phyloP scores from a whole-genome alignment of 345 rosid species.

The Syzygium grande region DNA sequence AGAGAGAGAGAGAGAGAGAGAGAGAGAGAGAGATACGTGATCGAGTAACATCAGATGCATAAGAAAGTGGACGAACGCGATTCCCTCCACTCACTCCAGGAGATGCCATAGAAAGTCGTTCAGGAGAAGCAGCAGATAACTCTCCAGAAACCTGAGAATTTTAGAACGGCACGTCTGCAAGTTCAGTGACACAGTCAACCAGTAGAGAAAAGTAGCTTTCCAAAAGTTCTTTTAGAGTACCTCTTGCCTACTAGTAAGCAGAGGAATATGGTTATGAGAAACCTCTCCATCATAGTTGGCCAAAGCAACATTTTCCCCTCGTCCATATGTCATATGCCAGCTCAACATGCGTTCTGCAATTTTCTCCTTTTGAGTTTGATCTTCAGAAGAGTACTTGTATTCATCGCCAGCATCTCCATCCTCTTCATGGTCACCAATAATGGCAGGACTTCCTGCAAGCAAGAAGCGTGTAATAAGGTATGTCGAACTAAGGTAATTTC shows the following conservation, averaged over 20 bases:
- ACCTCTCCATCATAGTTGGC: slow-evolving; percentile 81
- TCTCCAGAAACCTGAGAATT: slow-evolving; percentile 79
- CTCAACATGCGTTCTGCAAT: slow-evolving; percentile 76
- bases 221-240: slow-evolving; percentile 18
- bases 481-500: background rate
- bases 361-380: slow-evolving; percentile 64
- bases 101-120: slow-evolving; percentile 76
- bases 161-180: background rate
- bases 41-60: slow-evolving; percentile 47
- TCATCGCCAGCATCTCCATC: slow-evolving; percentile 59
- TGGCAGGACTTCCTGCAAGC: slow-evolving; percentile 75
- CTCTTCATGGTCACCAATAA: slow-evolving; percentile 68
- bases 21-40: slow-evolving; percentile 34
- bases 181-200: background rate
- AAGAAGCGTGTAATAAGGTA: background rate
- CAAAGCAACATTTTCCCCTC: slow-evolving; percentile 52
- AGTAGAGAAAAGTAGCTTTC: background rate
- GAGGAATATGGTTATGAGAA: slow-evolving; percentile 69
- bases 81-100: slow-evolving; percentile 54
- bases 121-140: slow-evolving; percentile 95
- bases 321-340: slow-evolving; percentile 77
- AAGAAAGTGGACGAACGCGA: slow-evolving; percentile 32
- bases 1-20: background rate
- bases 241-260: slow-evolving; percentile 80
- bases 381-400: slow-evolving; percentile 40